A percentile compares a stretch with the other conserved stretches of the same genome.
Conservation (phyloP, 2,329 filamentous ascomycete species). For the Pyrenochaeta sp. region DNA sequence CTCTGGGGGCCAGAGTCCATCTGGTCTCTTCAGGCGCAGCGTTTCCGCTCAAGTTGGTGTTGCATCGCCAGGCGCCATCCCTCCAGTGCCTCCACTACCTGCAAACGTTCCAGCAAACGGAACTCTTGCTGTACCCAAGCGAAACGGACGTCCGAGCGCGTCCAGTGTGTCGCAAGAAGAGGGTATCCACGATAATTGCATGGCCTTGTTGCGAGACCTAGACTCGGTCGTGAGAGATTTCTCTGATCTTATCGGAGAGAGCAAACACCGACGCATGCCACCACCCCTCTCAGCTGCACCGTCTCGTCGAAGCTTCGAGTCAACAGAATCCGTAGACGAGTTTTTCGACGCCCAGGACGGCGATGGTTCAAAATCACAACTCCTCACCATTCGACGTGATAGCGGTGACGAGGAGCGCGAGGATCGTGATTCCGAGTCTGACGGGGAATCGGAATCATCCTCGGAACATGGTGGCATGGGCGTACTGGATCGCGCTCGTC, state of each 20-base stretch:
- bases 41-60: constrained; percentile 63
- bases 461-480: constrained; percentile 63
- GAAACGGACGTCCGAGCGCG: constrained; percentile 26
- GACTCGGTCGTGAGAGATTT: constrained; percentile 87
- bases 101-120: constrained; percentile 36
- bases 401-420: constrained; percentile 61
- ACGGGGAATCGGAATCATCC: constrained; percentile 68
- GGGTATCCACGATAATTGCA: constrained; percentile 80
- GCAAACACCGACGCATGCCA: constrained; percentile 75
- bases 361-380: constrained; percentile 61
- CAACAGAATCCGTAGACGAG: constrained; percentile 76
- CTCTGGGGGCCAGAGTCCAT: constrained; percentile 51
- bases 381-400: constrained; percentile 77
- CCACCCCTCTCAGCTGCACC: constrained; percentile 50
- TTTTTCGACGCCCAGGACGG: constrained; percentile 88
- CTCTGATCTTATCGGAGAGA: constrained; percentile 75
- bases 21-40: constrained; percentile 56
- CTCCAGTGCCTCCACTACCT: constrained; percentile 46
- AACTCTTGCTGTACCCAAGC: constrained; percentile 47
- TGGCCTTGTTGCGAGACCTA: constrained; percentile 82
- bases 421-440: constrained; percentile 50
- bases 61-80: constrained; percentile 50
- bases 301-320: constrained; percentile 78
- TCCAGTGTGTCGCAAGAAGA: constrained; percentile 61
- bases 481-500: constrained; percentile 46